Conservation (phyloP, 768 basidiomycete genomes). For the Fibroporia radiculosa region DNA sequence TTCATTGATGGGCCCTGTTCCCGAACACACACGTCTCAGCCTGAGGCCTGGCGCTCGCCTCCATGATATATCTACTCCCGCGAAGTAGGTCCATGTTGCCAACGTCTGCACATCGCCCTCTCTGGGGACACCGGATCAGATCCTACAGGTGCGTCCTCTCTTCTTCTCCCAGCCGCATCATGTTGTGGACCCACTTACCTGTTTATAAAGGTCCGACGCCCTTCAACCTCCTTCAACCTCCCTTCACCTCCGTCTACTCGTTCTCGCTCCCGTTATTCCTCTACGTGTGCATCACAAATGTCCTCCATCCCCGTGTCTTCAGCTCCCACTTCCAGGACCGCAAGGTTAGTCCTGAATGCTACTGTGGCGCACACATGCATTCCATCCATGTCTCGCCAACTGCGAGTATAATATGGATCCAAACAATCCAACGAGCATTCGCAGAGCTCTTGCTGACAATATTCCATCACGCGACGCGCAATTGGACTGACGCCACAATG, state of each 20-base stretch:
- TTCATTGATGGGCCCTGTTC: not conserved
- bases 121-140: slow-evolving; percentile 1
- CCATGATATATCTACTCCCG: not conserved
- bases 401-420: no score
- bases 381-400: no score
- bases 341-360: not conserved
- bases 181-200: not conserved
- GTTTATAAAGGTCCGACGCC: not conserved
- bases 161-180: not conserved
- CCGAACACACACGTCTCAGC: not conserved
- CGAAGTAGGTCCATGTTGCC: slow-evolving; percentile 7
- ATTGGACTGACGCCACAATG: no score
- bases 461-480: no score
- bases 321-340: no score
- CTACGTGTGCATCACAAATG: not conserved
- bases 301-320: no score
- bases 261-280: not conserved
- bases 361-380: no score
- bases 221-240: not conserved
- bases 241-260: not conserved
- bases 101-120: not conserved
- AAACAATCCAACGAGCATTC: no score
- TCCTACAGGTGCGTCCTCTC: not conserved
- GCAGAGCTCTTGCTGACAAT: no score
- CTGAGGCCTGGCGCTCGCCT: not conserved